These are phyloP conservation scores for Lasiosphaeria hispida DNA, from an alignment of 495 filamentous ascomycete species.

Conservation along the genomic window DNA sequence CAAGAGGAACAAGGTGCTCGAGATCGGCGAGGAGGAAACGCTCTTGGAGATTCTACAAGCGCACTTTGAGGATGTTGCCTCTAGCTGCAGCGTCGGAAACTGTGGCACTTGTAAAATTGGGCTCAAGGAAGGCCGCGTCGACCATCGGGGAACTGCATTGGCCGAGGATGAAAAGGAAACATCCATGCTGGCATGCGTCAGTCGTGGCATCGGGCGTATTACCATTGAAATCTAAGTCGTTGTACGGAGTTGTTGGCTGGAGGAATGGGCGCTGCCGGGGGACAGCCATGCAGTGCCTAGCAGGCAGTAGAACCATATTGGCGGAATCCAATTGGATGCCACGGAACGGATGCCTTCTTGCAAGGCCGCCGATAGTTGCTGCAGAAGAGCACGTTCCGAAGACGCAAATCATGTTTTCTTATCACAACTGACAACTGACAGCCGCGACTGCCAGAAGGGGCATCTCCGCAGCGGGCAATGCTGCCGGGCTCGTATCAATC, in stretches of 20 bases:
- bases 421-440: not conserved
- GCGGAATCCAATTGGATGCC: too few species aligned
- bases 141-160: slow-evolving; percentile 52
- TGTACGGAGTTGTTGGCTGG: slow-evolving; percentile 1
- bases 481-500: slow-evolving; percentile 1
- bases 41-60: slow-evolving; percentile 42
- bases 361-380: too few species aligned
- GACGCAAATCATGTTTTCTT: too few species aligned
- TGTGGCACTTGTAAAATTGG: slow-evolving; percentile 57
- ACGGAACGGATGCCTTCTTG: too few species aligned
- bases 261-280: too few species aligned
- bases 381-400: too few species aligned
- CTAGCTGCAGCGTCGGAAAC: slow-evolving; percentile 57
- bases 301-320: too few species aligned
- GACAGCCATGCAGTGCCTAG: too few species aligned
- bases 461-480: not conserved
- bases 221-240: slow-evolving; percentile 43
- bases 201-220: slow-evolving; percentile 46
- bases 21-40: slow-evolving; percentile 43
- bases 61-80: slow-evolving; percentile 43
- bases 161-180: slow-evolving; percentile 42
- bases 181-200: slow-evolving; percentile 48
- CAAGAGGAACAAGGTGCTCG: slow-evolving; percentile 23
- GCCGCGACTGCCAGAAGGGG: too few species aligned
- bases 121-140: slow-evolving; percentile 48